Evolutionary conservation across 345 rosid species (phyloP).

Genomic region (Cochlearia excelsa): DNA sequence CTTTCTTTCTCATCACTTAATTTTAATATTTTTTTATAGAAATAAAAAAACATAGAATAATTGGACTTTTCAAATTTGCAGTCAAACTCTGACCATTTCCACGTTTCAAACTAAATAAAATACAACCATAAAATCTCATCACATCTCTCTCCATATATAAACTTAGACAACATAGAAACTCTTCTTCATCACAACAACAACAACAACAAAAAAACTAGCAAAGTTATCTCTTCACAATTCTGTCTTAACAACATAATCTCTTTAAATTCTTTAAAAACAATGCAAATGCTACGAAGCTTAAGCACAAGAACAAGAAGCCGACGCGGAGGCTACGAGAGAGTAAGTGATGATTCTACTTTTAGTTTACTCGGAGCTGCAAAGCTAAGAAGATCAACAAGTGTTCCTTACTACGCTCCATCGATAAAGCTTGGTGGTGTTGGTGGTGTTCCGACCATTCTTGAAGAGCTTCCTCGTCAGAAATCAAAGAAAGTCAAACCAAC

Average conservation of each 20-base stretch:
- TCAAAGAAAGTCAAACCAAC: conserved; percentile 36
- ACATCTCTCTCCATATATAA: conserved; percentile 16
- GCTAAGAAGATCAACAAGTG: conserved; percentile 34
- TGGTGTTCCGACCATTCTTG: conserved; percentile 24
- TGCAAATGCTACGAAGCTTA: conserved; percentile 59
- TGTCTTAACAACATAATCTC: conserved; percentile 19
- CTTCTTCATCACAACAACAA: conserved; percentile 22
- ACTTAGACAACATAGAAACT: conserved; percentile 8
- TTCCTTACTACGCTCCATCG: conserved; percentile 37
- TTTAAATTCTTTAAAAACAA: conserved; percentile 12
- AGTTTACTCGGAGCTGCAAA: conserved; percentile 33
- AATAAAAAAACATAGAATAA: neutral
- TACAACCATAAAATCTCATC: conserved; percentile 24
- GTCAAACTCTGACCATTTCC: conserved; percentile 17
- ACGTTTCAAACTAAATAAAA: conserved; percentile 4
- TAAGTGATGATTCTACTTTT: conserved; percentile 41
- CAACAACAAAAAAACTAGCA: conserved; percentile 7
- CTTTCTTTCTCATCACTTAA: conserved; percentile 7
- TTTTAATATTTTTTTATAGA: neutral
- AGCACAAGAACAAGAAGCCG: conserved; percentile 49
- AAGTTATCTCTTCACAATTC: neutral
- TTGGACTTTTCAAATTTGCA: conserved; percentile 16
- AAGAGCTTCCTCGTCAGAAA: conserved; percentile 38
- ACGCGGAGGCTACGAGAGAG: conserved; percentile 47
- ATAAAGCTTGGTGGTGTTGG: conserved; percentile 31